A percentile compares a stretch with the other conserved stretches of the same genome.
Conservation (phyloP, 257 asterid species). For the Avicennia marina region DNA sequence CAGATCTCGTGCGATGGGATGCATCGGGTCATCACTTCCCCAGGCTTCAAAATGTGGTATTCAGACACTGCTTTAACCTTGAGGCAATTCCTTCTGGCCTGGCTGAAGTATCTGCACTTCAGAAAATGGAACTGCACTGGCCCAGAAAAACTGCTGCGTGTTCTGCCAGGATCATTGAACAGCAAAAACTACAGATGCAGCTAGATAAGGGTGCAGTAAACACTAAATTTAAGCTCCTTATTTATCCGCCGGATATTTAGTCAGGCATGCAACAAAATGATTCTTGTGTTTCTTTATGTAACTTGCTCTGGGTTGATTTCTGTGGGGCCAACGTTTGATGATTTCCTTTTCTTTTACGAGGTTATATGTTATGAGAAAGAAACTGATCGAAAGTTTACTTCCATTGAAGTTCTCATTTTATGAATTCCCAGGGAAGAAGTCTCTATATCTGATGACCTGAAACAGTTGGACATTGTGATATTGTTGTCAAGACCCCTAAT, state of each 20-base stretch:
- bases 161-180: slow-evolving; percentile 26
- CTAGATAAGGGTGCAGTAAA: neutral
- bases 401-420: too few relatives aligned
- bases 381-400: too few relatives aligned
- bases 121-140: slow-evolving; percentile 31
- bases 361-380: too few relatives aligned
- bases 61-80: slow-evolving; percentile 23
- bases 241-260: slow-evolving; percentile 28
- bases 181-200: slow-evolving; percentile 10
- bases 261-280: too few relatives aligned
- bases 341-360: too few relatives aligned
- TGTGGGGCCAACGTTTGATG: too few relatives aligned
- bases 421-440: too few relatives aligned
- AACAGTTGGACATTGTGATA: too few relatives aligned
- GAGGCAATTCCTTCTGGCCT: slow-evolving; percentile 33
- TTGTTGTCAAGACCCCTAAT: too few relatives aligned
- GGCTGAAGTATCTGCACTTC: slow-evolving; percentile 30
- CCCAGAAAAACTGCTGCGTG: slow-evolving; percentile 17
- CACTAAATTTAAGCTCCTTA: slow-evolving; percentile 22
- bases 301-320: too few relatives aligned
- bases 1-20: slow-evolving; percentile 34
- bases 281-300: too few relatives aligned
- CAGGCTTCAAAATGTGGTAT: slow-evolving; percentile 23
- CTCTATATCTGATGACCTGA: too few relatives aligned
- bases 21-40: slow-evolving; percentile 45